Base-by-base conservation (phyloP, 2,329 filamentous ascomycete genomes). In the Monosporascus ibericus region DNA sequence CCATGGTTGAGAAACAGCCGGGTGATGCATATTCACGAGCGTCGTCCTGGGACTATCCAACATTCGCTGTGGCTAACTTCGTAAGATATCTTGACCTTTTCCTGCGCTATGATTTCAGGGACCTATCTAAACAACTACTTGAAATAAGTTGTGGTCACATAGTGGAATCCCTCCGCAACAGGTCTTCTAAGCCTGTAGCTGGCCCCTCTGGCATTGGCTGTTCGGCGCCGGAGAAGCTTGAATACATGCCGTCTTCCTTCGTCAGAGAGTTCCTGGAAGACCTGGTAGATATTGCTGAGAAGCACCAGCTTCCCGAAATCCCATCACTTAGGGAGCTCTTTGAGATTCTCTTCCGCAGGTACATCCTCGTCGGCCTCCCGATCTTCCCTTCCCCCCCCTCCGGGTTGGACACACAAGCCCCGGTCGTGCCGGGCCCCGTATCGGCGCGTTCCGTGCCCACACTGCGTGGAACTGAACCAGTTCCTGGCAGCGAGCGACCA, bases 401-500 rank as follows among this genome's bases (percentile, higher is more conserved):
- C 25, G 14, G 42, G 42, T 15, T 46, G 42, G 42, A 3, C 42
- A 17, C 24, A 46, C 42, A 46, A 27, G 22, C 22, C 42, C 22
- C 42, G 42, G 24, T 54, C 7, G 6, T 49, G 22, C 18, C n/a
- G n/a, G 38, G 47, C 3, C 22, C 40, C 20, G 8, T 44, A 44
- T 46, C 1, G 24, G 14, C 15, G 25, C 22, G 4, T 14, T 14
- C 30, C 4, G 0, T 46, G 42, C 22, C 11, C 22, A 24, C 22
- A 30, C 22, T 46, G 42, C 15, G 22, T 14, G 24, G 42, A 46
- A 4, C 52, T 57, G 42, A 40, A 48, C 20, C 22, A 34, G 8
- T 58, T 58, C 27, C 51, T 58, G 11, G 7, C 3, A 8, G 8
- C 52, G 27, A 39, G 38, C 20, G 22, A 46, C 42, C 22, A 50